These are phyloP conservation scores for Lepidium africanum DNA, from an alignment of 345 rosid genomes.

Conservation along the genomic window DNA sequence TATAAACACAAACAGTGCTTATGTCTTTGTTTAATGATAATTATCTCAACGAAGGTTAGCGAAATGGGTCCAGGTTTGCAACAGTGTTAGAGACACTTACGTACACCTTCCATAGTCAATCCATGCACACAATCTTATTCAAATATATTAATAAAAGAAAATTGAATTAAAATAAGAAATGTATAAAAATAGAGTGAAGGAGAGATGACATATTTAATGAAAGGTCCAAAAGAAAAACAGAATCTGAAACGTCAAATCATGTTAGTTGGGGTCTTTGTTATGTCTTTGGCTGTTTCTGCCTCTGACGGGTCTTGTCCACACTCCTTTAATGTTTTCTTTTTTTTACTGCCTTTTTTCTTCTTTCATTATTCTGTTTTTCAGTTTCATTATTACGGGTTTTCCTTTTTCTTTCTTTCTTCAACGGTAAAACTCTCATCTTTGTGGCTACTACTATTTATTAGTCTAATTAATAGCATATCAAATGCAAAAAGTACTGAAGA, in stretches of 20 bases:
- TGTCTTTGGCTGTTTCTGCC: constrained; percentile 30
- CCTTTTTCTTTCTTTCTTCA: neutral
- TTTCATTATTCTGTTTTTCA: constrained; percentile 5
- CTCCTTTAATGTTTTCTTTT: constrained; percentile 22
- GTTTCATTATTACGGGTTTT: constrained; percentile 1
- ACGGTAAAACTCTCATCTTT: neutral
- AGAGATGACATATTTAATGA: neutral
- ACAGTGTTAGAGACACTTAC: constrained; percentile 28
- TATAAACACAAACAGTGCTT: neutral
- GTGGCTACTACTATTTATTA: no score
- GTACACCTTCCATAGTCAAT: constrained; percentile 21
- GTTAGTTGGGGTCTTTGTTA: constrained; percentile 60
- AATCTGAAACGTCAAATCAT: constrained; percentile 98
- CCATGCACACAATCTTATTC: constrained; percentile 12
- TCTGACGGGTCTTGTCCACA: constrained; percentile 39
- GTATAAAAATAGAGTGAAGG: neutral
- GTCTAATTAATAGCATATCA: no score
- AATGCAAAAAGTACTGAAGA: no score
- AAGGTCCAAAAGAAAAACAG: constrained; percentile 30
- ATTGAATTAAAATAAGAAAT: neutral
- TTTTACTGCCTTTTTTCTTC: neutral
- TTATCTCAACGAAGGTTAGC: neutral
- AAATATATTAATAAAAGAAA: neutral
- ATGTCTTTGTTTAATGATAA: constrained; percentile 7
- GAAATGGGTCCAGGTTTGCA: constrained; percentile 13